These are phyloP conservation scores for Neltuma alba DNA, from an alignment of 306 rosid species.

Conservation along the genomic window DNA sequence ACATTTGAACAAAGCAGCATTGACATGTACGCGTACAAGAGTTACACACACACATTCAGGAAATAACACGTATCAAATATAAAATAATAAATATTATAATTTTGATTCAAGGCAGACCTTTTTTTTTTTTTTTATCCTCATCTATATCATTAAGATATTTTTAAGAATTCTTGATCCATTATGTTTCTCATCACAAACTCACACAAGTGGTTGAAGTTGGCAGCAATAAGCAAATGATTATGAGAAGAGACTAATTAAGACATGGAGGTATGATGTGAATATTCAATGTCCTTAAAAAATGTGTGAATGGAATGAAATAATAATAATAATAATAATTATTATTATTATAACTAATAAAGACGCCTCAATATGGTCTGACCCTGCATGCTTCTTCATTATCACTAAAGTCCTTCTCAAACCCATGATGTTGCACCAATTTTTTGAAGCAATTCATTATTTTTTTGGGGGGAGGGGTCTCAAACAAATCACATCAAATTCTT, in stretches of 20 bases:
- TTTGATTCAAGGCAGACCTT: too few relatives aligned
- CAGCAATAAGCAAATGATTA: conserved; percentile 10
- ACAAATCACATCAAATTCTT: background rate
- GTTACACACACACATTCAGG: too few relatives aligned
- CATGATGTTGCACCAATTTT: conserved; percentile 8
- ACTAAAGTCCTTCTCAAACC: conserved; percentile 24
- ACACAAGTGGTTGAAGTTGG: background rate
- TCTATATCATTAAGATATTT: too few relatives aligned
- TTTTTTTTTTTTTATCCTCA: too few relatives aligned
- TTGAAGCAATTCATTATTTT: background rate
- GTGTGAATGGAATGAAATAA: conserved; percentile 15
- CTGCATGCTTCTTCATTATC: conserved; percentile 32
- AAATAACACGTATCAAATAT: too few relatives aligned
- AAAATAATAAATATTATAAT: too few relatives aligned
- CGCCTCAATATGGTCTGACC: conserved; percentile 35
- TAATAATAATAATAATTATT: too few relatives aligned
- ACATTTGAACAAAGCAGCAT: background rate
- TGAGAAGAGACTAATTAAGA: background rate
- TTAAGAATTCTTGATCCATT: too few relatives aligned
- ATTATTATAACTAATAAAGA: too few relatives aligned
- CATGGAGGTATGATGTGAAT: background rate
- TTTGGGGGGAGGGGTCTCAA: background rate
- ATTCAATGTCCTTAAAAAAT: background rate
- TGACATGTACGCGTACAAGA: too few relatives aligned
- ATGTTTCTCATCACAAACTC: too few relatives aligned